Conservation (phyloP, 1,139 yeast genomes). For the Nakaseomyces delphensis region DNA sequence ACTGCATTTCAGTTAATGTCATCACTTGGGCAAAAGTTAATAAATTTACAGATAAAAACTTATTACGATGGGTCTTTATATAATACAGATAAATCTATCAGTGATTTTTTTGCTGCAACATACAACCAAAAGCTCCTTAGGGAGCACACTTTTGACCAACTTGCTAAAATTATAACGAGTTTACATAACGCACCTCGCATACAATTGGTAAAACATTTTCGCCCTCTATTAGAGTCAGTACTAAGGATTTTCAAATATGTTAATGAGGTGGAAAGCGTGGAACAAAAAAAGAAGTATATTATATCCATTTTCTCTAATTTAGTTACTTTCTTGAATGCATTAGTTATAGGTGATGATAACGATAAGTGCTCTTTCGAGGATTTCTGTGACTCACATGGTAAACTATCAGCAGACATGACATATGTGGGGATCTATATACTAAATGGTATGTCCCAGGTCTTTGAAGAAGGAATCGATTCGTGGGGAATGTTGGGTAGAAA, state of each 20-base stretch:
- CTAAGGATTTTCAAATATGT: constrained; percentile 16
- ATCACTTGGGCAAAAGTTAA: constrained; percentile 26
- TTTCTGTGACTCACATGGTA: background rate
- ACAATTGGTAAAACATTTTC: constrained; percentile 19
- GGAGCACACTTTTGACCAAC: constrained; percentile 11
- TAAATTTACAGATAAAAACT: constrained; percentile 47
- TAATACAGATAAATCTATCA: constrained; percentile 54
- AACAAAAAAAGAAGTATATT: constrained; percentile 10
- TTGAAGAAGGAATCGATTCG: background rate
- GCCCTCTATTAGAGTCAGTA: constrained; percentile 16
- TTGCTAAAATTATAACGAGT: constrained; percentile 11
- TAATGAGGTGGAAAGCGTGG: constrained; percentile 9
- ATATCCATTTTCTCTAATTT: background rate
- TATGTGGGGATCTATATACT: background rate
- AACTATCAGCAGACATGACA: background rate
- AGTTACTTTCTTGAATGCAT: background rate
- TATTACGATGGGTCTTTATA: constrained; percentile 64
- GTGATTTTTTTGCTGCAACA: constrained; percentile 43
- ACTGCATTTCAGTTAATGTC: constrained; percentile 28
- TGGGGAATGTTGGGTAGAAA: background rate
- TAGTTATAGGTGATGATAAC: constrained; percentile 2
- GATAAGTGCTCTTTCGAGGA: constrained; percentile 4
- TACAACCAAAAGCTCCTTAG: constrained; percentile 24
- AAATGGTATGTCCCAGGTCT: background rate
- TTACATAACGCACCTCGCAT: constrained; percentile 13